phyloP scores from a whole-genome alignment of 148 eudicot species.

The Diospyros kaki region DNA sequence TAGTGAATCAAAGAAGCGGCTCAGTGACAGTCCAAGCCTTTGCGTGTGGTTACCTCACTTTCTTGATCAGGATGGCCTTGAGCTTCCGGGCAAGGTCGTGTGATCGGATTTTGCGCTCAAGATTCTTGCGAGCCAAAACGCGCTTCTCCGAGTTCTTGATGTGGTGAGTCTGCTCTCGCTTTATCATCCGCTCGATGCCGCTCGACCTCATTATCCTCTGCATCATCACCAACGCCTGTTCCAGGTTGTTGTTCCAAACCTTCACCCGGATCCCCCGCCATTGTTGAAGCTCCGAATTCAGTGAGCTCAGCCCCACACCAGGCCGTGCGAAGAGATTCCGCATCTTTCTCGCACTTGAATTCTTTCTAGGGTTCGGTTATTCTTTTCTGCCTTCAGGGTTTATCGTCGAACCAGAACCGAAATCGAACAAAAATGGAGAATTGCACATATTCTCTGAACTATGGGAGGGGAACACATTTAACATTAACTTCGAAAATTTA shows the following conservation, averaged over 20 bases:
- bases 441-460: too few species aligned
- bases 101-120: slow-evolving; percentile 48
- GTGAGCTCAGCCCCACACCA: slow-evolving; percentile 1
- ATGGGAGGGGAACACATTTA: too few species aligned
- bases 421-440: too few species aligned
- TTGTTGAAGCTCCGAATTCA: slow-evolving; percentile 50
- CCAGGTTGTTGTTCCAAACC: slow-evolving; percentile 56
- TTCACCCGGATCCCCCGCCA: slow-evolving; percentile 72
- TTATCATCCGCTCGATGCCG: slow-evolving; percentile 73
- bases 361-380: slow-evolving; percentile 15
- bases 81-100: slow-evolving; percentile 76
- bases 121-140: slow-evolving; percentile 57
- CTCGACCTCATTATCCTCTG: slow-evolving; percentile 73
- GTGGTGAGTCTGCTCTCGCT: slow-evolving; percentile 47
- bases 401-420: too few species aligned
- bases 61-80: slow-evolving; percentile 59
- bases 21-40: too few species aligned
- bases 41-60: slow-evolving; percentile 60
- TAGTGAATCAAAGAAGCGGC: too few species aligned
- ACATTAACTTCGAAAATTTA: too few species aligned
- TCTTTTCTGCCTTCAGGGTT: not conserved
- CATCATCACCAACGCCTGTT: slow-evolving; percentile 55
- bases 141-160: slow-evolving; percentile 89
- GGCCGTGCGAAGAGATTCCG: slow-evolving; percentile 4
- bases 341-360: slow-evolving; percentile 14